A percentile compares a stretch with the other conserved stretches of the same genome.
phyloP scores from a whole-genome alignment of 2,329 filamentous ascomycete species.

The Pseudocercospora vitis region DNA sequence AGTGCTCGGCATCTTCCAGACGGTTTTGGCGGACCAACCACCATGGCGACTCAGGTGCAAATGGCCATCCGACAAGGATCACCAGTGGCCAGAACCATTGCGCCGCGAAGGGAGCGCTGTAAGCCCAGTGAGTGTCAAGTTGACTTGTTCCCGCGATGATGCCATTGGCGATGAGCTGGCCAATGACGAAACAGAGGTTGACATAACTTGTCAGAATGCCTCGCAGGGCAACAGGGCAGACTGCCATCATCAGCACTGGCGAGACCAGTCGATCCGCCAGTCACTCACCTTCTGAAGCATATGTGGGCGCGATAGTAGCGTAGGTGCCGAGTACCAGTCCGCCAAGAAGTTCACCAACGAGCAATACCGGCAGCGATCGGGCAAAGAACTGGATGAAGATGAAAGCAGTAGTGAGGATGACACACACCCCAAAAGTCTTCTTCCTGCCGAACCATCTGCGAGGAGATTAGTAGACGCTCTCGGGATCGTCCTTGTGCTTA shows the following conservation, averaged over 20 bases:
- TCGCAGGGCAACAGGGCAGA: conserved; percentile 59
- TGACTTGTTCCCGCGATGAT: conserved; percentile 40
- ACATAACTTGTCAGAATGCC: conserved; percentile 60
- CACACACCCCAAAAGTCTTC: conserved; percentile 35
- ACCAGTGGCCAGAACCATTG: conserved; percentile 47
- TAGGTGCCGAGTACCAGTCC: conserved; percentile 63
- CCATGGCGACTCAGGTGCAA: conserved; percentile 43
- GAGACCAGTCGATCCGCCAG: not conserved
- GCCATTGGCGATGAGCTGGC: conserved; percentile 56
- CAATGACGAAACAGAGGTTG: conserved; percentile 63
- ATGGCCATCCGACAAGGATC: conserved; percentile 41
- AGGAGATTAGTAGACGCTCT: too few species aligned
- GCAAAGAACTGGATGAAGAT: conserved; percentile 66
- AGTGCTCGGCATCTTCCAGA: conserved; percentile 38
- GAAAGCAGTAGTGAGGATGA: conserved; percentile 48
- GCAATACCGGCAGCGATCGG: conserved; percentile 54
- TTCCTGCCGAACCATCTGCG: conserved; percentile 35
- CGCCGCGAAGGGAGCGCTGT: conserved; percentile 46
- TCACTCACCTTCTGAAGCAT: conserved; percentile 23
- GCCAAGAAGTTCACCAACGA: conserved; percentile 62
- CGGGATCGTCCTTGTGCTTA: too few species aligned
- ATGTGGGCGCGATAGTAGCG: conserved; percentile 56
- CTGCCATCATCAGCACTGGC: conserved; percentile 26
- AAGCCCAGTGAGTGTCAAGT: conserved; percentile 43
- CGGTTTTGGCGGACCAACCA: conserved; percentile 41